Percentiles rank a stretch among this genome's conserved stretches.
These are phyloP conservation scores for Pyrenophora teres DNA, from an alignment of 2,329 filamentous ascomycete species.

Conservation along the genomic window DNA sequence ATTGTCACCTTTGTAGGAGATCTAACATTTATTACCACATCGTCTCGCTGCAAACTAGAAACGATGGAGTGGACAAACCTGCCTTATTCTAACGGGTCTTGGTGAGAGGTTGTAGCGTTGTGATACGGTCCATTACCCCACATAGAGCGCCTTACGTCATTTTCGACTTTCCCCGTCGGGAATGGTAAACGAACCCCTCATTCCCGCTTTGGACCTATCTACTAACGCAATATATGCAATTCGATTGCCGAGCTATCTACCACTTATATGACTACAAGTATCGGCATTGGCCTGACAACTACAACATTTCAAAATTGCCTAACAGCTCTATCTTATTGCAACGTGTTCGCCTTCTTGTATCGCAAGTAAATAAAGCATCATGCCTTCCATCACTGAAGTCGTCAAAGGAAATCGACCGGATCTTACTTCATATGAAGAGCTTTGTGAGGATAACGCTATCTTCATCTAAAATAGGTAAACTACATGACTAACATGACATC, in stretches of 20 bases:
- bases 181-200: slow-evolving; percentile 7
- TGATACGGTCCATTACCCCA: not conserved
- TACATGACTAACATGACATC: slow-evolving; percentile 2
- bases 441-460: slow-evolving; percentile 29
- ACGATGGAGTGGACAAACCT: too few species aligned
- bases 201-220: not conserved
- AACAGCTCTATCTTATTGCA: not conserved
- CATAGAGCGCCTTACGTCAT: slow-evolving; percentile 21
- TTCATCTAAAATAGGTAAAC: not conserved
- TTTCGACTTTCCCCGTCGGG: slow-evolving; percentile 25
- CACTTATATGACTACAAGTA: not conserved
- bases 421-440: slow-evolving; percentile 37
- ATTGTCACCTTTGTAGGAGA: too few species aligned
- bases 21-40: too few species aligned
- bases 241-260: slow-evolving; percentile 3
- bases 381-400: slow-evolving; percentile 38
- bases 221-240: slow-evolving; percentile 12
- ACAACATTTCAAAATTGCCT: not conserved
- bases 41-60: too few species aligned
- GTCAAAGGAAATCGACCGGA: slow-evolving; percentile 32
- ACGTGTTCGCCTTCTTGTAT: not conserved
- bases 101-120: not conserved
- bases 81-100: too few species aligned
- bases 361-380: slow-evolving; percentile 10
- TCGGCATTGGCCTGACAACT: not conserved